phyloP scores from a whole-genome alignment of 2,329 filamentous ascomycete species.

The Metarhizium guizhouense region DNA sequence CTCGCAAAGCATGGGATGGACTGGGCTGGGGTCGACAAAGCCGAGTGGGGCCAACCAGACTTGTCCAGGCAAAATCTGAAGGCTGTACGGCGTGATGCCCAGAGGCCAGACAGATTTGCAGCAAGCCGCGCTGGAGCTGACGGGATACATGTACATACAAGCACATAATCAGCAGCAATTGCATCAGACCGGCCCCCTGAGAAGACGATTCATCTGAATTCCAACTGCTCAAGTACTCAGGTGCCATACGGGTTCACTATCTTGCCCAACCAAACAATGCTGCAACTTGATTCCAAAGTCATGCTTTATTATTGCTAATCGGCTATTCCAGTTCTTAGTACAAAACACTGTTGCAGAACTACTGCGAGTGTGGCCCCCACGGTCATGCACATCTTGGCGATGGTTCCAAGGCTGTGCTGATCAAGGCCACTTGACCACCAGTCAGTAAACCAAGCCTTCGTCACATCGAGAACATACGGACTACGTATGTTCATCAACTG shows the following conservation, averaged over 20 bases:
- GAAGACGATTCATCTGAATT: too few species aligned
- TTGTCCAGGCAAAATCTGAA: neutral
- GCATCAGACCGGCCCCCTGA: too few species aligned
- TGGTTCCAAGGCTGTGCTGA: too few species aligned
- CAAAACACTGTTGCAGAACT: neutral
- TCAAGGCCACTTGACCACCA: neutral
- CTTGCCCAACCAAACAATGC: too few species aligned
- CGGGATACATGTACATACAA: neutral
- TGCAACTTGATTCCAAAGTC: too few species aligned
- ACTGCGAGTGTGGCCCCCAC: neutral
- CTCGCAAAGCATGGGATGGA: neutral
- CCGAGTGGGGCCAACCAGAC: neutral
- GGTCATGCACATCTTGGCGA: too few species aligned
- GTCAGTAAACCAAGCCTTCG: too few species aligned
- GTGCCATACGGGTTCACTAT: too few species aligned
- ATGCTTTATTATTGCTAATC: too few species aligned
- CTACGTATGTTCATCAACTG: neutral
- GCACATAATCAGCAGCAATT: too few species aligned
- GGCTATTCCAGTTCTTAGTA: neutral
- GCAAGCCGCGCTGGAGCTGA: neutral
- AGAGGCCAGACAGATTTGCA: neutral
- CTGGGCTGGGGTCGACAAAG: neutral
- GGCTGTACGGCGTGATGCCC: too few species aligned
- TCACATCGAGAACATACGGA: neutral
- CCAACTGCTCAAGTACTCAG: too few species aligned